Conservation (phyloP, 78 protist species). For the Dictyostelium firmibasis region DNA sequence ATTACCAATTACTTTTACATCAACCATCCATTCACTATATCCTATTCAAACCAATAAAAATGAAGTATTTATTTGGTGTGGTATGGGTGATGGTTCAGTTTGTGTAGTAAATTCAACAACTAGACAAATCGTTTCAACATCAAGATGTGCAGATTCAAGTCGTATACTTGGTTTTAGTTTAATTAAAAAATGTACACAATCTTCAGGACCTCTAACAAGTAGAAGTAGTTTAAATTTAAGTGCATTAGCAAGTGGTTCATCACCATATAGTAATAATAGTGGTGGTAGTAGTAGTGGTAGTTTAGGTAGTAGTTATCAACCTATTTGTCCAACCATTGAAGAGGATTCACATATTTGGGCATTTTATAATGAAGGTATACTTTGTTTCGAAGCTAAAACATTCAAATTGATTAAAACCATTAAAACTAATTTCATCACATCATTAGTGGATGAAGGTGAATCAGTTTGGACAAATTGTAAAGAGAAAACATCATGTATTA, state of each 20-base stretch:
- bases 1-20: not conserved
- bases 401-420: constrained; percentile 16
- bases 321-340: not conserved
- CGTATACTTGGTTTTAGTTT: constrained; percentile 23
- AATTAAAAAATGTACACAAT: not conserved
- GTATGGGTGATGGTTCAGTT: constrained; percentile 61
- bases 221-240: not conserved
- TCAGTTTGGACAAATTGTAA: constrained; percentile 27
- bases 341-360: constrained; percentile 72
- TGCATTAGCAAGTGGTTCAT: not conserved
- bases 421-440: constrained; percentile 29
- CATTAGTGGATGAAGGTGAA: constrained; percentile 33
- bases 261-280: not conserved
- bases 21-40: constrained; percentile 26
- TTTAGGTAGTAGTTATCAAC: not conserved
- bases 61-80: constrained; percentile 58
- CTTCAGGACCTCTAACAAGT: not conserved
- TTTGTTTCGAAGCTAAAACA: constrained; percentile 32
- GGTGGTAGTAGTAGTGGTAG: not conserved
- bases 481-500: constrained; percentile 43
- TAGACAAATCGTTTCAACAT: not conserved
- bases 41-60: not conserved
- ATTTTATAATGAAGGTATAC: constrained; percentile 42
- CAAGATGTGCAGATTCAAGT: constrained; percentile 6
- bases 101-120: constrained; percentile 3